Percentiles rank a stretch among this genome's conserved stretches.
phyloP scores from a whole-genome alignment of 2,329 filamentous ascomycete genomes.

The Fusarium sp. region DNA sequence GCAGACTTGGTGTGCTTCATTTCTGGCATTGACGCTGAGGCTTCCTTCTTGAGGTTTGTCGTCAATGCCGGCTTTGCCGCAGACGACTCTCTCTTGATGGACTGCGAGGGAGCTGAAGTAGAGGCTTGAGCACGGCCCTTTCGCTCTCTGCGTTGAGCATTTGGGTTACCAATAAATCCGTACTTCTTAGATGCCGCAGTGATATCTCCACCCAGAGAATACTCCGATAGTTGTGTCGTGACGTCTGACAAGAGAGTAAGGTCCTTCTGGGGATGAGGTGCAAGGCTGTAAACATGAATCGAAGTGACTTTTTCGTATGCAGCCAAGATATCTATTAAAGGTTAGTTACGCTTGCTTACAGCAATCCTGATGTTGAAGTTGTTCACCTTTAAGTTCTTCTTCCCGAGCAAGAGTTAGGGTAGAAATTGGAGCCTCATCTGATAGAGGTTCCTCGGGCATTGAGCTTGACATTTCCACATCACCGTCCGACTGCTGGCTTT shows the following conservation, averaged over 20 bases:
- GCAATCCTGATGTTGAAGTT: neutral
- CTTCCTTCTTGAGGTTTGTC: constrained; percentile 45
- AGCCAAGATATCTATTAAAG: constrained; percentile 69
- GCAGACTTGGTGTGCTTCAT: constrained; percentile 32
- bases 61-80: constrained; percentile 31
- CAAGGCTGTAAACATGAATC: constrained; percentile 89
- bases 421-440: constrained; percentile 65
- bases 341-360: constrained; percentile 19
- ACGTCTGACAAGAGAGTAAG: constrained; percentile 79
- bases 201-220: constrained; percentile 70
- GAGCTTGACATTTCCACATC: constrained; percentile 80
- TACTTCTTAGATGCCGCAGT: constrained; percentile 71
- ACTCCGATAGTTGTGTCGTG: constrained; percentile 70
- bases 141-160: constrained; percentile 68
- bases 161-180: constrained; percentile 80
- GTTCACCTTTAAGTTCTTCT: constrained; percentile 74
- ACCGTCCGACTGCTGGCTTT: constrained; percentile 61
- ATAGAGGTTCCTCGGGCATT: constrained; percentile 63
- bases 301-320: constrained; percentile 80
- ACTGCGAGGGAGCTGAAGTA: constrained; percentile 45
- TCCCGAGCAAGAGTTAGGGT: constrained; percentile 78
- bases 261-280: constrained; percentile 75
- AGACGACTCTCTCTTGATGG: constrained; percentile 32
- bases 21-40: constrained; percentile 15
- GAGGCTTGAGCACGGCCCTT: constrained; percentile 49